Evolutionary conservation across 1,284 basidiomycete genomes (phyloP).

Genomic region (Puccinia triticina): DNA sequence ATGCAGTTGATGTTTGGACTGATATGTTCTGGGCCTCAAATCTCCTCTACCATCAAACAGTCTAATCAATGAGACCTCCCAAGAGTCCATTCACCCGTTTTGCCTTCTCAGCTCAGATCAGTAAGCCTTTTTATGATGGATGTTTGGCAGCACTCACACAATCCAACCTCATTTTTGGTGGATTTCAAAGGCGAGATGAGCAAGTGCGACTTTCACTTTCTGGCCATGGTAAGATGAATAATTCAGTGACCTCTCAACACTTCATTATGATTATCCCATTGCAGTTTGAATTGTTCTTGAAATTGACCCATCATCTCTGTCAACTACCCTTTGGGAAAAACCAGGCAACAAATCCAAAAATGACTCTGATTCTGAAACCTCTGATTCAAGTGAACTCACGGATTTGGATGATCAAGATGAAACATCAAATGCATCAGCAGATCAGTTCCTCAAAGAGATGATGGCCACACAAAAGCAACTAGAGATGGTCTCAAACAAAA

Average conservation of each 20-base stretch:
- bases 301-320: too few relatives aligned
- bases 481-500: neutral
- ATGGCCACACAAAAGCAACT: neutral
- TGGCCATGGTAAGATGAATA: too few relatives aligned
- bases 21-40: constrained; percentile 1
- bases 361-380: too few relatives aligned
- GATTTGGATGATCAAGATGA: too few relatives aligned
- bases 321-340: too few relatives aligned
- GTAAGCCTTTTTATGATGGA: neutral
- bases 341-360: too few relatives aligned
- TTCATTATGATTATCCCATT: too few relatives aligned
- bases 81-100: neutral
- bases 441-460: constrained; percentile 4
- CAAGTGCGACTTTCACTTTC: neutral
- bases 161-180: neutral
- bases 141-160: neutral
- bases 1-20: neutral
- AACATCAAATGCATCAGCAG: too few relatives aligned
- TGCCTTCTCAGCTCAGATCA: constrained; percentile 7
- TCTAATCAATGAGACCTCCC: neutral
- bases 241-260: too few relatives aligned
- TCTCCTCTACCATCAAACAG: constrained; percentile 3
- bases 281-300: too few relatives aligned
- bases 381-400: too few relatives aligned
- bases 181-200: neutral